A percentile compares a stretch with the other conserved stretches of the same genome.
These are phyloP conservation scores for Trichoderma guizhouense DNA, from an alignment of 2,329 filamentous ascomycete species.

Conservation along the genomic window DNA sequence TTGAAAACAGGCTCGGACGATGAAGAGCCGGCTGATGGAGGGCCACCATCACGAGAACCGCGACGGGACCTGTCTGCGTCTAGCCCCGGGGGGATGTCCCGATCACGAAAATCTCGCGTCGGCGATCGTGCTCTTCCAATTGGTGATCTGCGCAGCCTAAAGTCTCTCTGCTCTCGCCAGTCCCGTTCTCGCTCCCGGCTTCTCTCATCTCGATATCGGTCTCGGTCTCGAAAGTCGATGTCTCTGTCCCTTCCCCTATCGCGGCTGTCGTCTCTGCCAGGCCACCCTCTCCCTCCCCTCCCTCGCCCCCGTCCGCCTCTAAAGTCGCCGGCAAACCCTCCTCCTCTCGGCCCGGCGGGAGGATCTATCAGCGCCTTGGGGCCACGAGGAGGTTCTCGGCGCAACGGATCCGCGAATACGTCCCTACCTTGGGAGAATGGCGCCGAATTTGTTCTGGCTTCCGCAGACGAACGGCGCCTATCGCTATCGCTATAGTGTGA, in stretches of 20 bases:
- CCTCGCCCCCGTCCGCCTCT: constrained; percentile 50
- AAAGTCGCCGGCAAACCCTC: constrained; percentile 64
- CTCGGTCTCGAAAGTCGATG: constrained; percentile 56
- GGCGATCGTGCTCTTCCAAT: constrained; percentile 61
- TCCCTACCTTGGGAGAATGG: constrained; percentile 61
- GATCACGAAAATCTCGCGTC: constrained; percentile 58
- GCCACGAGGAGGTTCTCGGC: constrained; percentile 73
- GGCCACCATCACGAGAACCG: constrained; percentile 66
- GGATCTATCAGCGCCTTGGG: constrained; percentile 75
- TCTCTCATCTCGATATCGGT: constrained; percentile 58
- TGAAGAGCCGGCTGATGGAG: constrained; percentile 67
- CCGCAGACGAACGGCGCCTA: constrained; percentile 63
- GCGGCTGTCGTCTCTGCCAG: constrained; percentile 57
- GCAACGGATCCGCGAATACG: constrained; percentile 51
- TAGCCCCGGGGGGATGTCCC: constrained; percentile 57
- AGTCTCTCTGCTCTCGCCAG: constrained; percentile 41
- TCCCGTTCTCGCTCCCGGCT: constrained; percentile 55
- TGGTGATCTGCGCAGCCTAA: constrained; percentile 54
- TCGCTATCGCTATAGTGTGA: constrained; percentile 61
- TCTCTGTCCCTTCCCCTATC: constrained; percentile 60
- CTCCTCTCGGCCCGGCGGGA: constrained; percentile 64
- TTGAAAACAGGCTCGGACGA: constrained; percentile 65
- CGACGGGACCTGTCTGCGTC: constrained; percentile 66
- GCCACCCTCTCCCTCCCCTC: constrained; percentile 57
- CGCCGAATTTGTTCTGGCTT: constrained; percentile 53